Percentiles rank a stretch among this genome's conserved stretches.
Evolutionary conservation across 805 yeast genomes (phyloP).

Genomic region (Lipomyces kockii): DNA sequence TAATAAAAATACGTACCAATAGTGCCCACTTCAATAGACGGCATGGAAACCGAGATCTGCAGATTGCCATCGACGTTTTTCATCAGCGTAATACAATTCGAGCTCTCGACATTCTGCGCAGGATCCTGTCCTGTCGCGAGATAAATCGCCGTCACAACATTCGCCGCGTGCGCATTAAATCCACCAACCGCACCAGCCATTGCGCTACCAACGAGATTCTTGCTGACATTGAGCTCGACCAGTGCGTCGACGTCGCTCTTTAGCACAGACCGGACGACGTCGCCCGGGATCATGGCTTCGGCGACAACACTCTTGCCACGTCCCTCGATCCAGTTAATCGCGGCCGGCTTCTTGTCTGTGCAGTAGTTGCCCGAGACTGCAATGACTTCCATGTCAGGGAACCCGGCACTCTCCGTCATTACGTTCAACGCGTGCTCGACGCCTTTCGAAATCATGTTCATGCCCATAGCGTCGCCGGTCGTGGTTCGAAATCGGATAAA

Average conservation of each 20-base stretch:
- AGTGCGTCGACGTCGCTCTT: conserved; percentile 92
- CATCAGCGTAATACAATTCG: conserved; percentile 97
- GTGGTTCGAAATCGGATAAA: conserved; percentile 96
- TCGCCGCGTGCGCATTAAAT: conserved; percentile 97
- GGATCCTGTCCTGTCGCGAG: conserved; percentile 99
- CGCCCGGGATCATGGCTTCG: conserved; percentile 86
- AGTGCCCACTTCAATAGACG: conserved; percentile 97
- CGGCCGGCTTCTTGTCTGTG: conserved; percentile 96
- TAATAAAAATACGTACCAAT: conserved; percentile 53
- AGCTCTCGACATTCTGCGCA: conserved; percentile 91
- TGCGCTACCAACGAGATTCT: conserved; percentile 94
- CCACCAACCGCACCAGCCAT: conserved; percentile 99
- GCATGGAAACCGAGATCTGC: conserved; percentile 97
- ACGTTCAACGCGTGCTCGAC: conserved; percentile 83
- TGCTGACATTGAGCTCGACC: conserved; percentile 84
- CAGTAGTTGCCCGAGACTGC: conserved; percentile 97
- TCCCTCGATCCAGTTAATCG: conserved; percentile 99
- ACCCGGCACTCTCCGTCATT: conserved; percentile 88
- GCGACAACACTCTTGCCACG: conserved; percentile 98
- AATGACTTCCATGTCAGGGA: conserved; percentile 89
- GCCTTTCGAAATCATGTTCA: conserved; percentile 99
- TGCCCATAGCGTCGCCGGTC: conserved; percentile 99
- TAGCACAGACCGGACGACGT: conserved; percentile 76
- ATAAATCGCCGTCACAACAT: conserved; percentile 89
- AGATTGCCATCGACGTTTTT: conserved; percentile 78